phyloP scores from a whole-genome alignment of 2,329 filamentous ascomycete genomes.

The Colletotrichum nymphaeae region DNA sequence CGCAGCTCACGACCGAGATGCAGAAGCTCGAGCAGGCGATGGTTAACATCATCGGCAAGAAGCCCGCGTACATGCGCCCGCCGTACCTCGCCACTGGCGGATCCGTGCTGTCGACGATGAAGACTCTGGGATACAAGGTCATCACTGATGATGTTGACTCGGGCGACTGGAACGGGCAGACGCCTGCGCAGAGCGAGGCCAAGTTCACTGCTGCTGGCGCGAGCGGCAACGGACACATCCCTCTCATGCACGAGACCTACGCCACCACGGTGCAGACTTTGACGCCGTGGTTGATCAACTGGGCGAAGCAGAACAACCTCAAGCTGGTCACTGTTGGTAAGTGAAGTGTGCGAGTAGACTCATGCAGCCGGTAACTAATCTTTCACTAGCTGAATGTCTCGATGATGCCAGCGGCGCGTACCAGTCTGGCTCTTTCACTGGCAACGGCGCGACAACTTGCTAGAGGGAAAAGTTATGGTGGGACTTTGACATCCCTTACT shows the following conservation, averaged over 20 bases:
- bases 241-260: conserved; percentile 69
- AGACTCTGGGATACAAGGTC: conserved; percentile 66
- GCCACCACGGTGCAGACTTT: conserved; percentile 59
- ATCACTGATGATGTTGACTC: conserved; percentile 72
- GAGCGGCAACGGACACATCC: conserved; percentile 61
- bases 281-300: conserved; percentile 62
- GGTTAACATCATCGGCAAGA: conserved; percentile 59
- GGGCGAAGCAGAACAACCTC: conserved; percentile 60
- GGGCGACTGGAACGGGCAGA: conserved; percentile 69
- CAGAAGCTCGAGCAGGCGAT: conserved; percentile 61
- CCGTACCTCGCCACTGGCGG: conserved; percentile 61
- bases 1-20: conserved; percentile 59
- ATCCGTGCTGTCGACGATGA: conserved; percentile 54
- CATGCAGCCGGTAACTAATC: background rate
- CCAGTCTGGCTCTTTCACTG: conserved; percentile 51
- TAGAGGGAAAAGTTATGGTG: conserved; percentile 26
- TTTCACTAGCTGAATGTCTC: conserved; percentile 52
- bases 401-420: conserved; percentile 54
- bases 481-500: background rate
- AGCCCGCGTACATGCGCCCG: conserved; percentile 62
- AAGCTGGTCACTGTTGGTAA: conserved; percentile 62
- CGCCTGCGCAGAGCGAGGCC: conserved; percentile 62
- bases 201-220: conserved; percentile 59
- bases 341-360: conserved; percentile 36
- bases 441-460: conserved; percentile 47